Evolutionary conservation across 345 rosid genomes (phyloP), one percentile per base, ranked within the genome.

Genomic region (Ceriops zippeliana): DNA sequence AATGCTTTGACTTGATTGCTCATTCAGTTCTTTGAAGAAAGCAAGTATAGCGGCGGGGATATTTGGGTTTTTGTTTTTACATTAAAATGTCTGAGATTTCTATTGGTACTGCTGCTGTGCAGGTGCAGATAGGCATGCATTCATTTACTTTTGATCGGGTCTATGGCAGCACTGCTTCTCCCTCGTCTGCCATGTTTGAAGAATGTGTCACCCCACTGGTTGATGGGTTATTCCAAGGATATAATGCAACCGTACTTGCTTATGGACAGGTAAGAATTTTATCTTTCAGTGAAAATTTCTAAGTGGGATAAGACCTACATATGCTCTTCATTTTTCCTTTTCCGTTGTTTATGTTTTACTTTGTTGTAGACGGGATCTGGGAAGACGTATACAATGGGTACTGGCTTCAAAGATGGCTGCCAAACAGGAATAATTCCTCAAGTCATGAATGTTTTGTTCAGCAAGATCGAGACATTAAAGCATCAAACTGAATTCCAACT

Each of bases 331-430:
- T 27, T 26, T 38, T 63, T 71, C 21, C 5, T 42, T 46, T 62
- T 71, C 56, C 65, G 72, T 61, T 42, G 21, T 31, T 77, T 68
- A 69, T 46, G 31, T 62, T 69, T 62, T 49, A 52, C 73, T 51
- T 27, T 64, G 52, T 72, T 81, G 77, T 88, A 95, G 96, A 95
- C 99, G 6, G 99, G 99, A 73, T 95, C 99, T 0, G 99, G 99
- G 37, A 95, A 95, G 86, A 95, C 99, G 26, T 95, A 95, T 69
- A 95, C 99, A 31, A 95, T 95, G 99, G 99, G 99, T 46, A 95
- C 99, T 46, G 90, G 96, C 67, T 86, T 83, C 73, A 87, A 86
- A 83, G 96, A 92, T 80, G 92, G 88, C 66, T 70, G 52, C 79
- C 93, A 87, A 77, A 79, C 89, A 0, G 98, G 99, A 52, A 80